phyloP scores from a whole-genome alignment of 2,329 filamentous ascomycete genomes.

The Huntiella moniliformis region DNA sequence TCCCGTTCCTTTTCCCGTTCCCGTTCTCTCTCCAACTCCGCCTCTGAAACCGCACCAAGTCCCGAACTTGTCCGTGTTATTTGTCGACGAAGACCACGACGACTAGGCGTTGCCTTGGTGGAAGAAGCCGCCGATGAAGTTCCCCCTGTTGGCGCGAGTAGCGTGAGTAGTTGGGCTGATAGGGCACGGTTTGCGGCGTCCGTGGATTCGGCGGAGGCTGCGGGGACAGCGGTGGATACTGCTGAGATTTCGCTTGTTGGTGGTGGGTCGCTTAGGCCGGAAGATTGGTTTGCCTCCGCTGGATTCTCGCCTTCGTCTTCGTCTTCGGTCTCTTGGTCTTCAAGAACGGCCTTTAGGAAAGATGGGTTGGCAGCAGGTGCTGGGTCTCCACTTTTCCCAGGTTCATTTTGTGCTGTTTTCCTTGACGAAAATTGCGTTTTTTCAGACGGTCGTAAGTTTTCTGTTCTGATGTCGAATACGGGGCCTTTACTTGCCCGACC shows the following conservation, averaged over 20 bases:
- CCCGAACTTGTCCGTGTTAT: conserved; percentile 12
- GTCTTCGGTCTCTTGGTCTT: conserved; percentile 3
- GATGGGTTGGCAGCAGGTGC: background rate
- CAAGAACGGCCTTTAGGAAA: conserved; percentile 6
- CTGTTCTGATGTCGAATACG: too few relatives aligned
- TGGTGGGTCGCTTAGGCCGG: background rate
- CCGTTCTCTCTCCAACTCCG: background rate
- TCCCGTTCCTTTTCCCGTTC: background rate
- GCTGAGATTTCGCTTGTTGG: too few relatives aligned
- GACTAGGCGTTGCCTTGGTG: too few relatives aligned
- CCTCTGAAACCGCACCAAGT: background rate
- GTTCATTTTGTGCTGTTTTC: too few relatives aligned
- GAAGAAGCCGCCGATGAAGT: background rate
- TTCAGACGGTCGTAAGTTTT: background rate
- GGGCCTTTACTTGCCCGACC: too few relatives aligned
- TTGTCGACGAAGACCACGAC: too few relatives aligned
- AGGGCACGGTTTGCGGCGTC: conserved; percentile 26
- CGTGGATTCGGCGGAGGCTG: background rate
- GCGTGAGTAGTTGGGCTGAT: conserved; percentile 7
- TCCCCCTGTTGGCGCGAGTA: conserved; percentile 1
- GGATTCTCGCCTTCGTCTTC: background rate
- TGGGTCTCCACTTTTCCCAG: too few relatives aligned
- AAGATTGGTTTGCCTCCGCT: background rate
- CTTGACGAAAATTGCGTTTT: too few relatives aligned
- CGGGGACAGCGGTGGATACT: too few relatives aligned